Percentiles rank a stretch among this genome's conserved stretches.
These are phyloP conservation scores for Pestalotiopsis fici DNA, from an alignment of 2,329 filamentous ascomycete genomes.

Conservation along the genomic window DNA sequence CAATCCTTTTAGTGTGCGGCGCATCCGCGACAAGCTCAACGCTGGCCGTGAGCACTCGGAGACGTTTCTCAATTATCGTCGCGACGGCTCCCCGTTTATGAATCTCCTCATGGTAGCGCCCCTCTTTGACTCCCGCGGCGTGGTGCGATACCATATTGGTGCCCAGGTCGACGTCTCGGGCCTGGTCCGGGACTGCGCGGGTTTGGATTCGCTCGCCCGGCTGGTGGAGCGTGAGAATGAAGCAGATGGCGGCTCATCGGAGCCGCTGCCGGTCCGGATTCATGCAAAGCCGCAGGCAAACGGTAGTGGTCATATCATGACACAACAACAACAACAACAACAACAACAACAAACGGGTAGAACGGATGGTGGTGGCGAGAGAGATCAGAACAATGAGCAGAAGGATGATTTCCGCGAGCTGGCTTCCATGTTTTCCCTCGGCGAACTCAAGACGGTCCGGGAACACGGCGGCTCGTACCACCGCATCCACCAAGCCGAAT, in stretches of 20 bases:
- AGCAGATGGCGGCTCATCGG: background rate
- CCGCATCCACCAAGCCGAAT: slow-evolving; percentile 42
- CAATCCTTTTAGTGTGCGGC: slow-evolving; percentile 60
- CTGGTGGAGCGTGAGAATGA: slow-evolving; percentile 35
- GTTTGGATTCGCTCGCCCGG: slow-evolving; percentile 61
- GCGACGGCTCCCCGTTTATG: slow-evolving; percentile 78
- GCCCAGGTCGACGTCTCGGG: slow-evolving; percentile 73
- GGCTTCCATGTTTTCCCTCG: slow-evolving; percentile 68
- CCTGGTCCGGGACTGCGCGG: slow-evolving; percentile 65
- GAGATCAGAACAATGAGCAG: slow-evolving; percentile 23
- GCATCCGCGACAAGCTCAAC: slow-evolving; percentile 62
- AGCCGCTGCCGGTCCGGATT: background rate
- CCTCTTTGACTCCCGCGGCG: slow-evolving; percentile 66
- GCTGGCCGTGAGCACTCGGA: slow-evolving; percentile 72
- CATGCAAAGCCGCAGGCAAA: background rate
- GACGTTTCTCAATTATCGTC: slow-evolving; percentile 74
- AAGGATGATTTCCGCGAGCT: slow-evolving; percentile 68
- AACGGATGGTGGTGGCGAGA: slow-evolving; percentile 9
- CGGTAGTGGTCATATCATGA: too few species aligned
- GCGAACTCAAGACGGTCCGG: slow-evolving; percentile 66
- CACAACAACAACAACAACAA: background rate
- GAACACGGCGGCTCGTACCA: slow-evolving; percentile 67
- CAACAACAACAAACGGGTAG: slow-evolving; percentile 17
- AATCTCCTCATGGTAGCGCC: slow-evolving; percentile 77
- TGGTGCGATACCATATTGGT: slow-evolving; percentile 68